A percentile compares a stretch with the other conserved stretches of the same genome.
These are phyloP conservation scores for Zanthoxylum bungeanum DNA, from an alignment of 345 rosid genomes.

Conservation along the genomic window DNA sequence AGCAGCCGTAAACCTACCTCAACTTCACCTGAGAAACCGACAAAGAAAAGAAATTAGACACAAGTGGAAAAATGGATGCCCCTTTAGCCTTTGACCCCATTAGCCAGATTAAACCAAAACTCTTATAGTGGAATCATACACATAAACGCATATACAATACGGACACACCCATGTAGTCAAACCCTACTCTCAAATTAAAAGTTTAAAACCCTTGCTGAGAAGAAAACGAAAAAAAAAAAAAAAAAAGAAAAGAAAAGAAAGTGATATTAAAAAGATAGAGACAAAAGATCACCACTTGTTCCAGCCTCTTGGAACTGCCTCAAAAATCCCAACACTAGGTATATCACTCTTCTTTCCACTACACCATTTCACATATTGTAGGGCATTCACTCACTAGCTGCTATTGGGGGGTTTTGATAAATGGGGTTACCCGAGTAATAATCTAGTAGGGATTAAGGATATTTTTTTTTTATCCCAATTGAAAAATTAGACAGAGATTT, in stretches of 20 bases:
- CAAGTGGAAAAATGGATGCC: neutral
- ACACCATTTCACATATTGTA: neutral
- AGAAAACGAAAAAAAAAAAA: too few relatives aligned
- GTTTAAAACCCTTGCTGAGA: neutral
- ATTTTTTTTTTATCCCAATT: too few relatives aligned
- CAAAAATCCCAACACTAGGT: neutral
- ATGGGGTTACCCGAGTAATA: too few relatives aligned
- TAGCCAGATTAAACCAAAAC: neutral
- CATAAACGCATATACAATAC: neutral
- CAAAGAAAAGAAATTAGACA: neutral
- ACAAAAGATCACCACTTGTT: neutral
- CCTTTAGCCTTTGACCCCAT: neutral
- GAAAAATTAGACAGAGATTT: too few relatives aligned
- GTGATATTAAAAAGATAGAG: neutral
- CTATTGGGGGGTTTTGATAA: too few relatives aligned
- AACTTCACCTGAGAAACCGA: constrained; percentile 5
- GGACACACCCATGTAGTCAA: neutral
- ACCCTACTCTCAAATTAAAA: neutral
- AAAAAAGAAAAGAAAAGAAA: too few relatives aligned
- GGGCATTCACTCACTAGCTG: neutral
- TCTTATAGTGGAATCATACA: constrained; percentile 6
- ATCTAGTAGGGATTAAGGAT: too few relatives aligned
- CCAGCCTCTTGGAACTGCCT: constrained; percentile 10
- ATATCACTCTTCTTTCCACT: neutral
- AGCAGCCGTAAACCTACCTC: neutral